Base-by-base conservation (phyloP, 768 basidiomycete genomes). In the Suillus cothurnatus region DNA sequence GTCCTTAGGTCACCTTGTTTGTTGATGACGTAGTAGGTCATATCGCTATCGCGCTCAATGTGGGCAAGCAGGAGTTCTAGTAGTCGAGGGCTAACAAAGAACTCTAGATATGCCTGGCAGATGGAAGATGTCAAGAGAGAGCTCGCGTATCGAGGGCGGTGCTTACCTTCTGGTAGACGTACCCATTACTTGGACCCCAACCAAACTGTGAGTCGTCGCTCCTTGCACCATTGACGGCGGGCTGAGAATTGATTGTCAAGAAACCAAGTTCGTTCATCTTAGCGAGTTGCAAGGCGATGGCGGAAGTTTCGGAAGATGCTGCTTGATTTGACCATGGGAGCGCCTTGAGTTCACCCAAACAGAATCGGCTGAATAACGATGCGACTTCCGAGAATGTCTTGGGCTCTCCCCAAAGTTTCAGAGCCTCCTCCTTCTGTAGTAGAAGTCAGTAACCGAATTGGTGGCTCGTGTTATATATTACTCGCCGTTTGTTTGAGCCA, bases 1-100 rank as follows among this genome's bases (percentile, higher is more conserved):
- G 97, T 98, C 63, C 90, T 87, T 59, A 99, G 81, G 76, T 99
- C 96, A 47, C 97, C 97, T 49, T 89, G 87, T 76, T 91, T 94
- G 85, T 98, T 98, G 77, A 98, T 97, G 57, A 95, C 94, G 72
- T 98, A 97, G 82, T 99, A 99, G 3, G 95, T 98, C 73, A 97
- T 91, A 70, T 90, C 87, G 66, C 86, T 85, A 72, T 97, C 94
- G 21, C 89, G 87, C 73, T 96, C 93, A 70, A 99, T 94, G 63
- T 91, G 85, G 21, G 87, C 81, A 58, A 95, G 84, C 45, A 96
- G 87, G 47, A 89, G 77, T 39, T 85, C 83, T 53, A 97, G 84
- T 34, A 95, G 81, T 61, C 84, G 79, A 0, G 94, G 90, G 47
- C 85, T 85, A 60, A 95, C 94, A 74, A 97, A 97, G 81, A 97